phyloP scores from a whole-genome alignment of 1,284 basidiomycete species.

The Puccinia hordei region DNA sequence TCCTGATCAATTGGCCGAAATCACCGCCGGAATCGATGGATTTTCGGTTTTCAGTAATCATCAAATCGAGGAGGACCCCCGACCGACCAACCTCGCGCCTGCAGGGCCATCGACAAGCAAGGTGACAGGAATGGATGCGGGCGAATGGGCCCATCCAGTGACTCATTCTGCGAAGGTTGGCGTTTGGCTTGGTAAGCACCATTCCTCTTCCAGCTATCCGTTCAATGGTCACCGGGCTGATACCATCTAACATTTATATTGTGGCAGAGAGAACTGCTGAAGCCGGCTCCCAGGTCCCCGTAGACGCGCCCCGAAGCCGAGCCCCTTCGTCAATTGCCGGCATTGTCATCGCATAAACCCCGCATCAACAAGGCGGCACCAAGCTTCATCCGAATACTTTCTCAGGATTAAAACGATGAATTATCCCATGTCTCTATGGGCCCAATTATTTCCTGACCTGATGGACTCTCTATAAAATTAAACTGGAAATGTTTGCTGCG shows the following conservation, averaged over 20 bases:
- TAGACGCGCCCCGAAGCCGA: constrained; percentile 37
- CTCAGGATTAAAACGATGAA: not conserved
- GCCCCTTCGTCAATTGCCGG: constrained; percentile 31
- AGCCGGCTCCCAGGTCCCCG: constrained; percentile 42
- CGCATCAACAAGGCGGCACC: not conserved
- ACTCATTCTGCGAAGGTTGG: constrained; percentile 41
- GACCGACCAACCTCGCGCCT: not conserved
- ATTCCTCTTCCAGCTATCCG: not conserved
- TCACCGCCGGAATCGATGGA: constrained; percentile 45
- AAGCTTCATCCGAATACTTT: not conserved
- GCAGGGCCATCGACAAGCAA: not conserved
- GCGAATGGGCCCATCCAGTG: constrained; percentile 35
- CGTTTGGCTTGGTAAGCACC: constrained; percentile 39
- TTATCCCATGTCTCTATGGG: not conserved
- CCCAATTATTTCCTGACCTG: no score
- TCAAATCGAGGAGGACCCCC: constrained; percentile 34
- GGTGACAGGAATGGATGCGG: constrained; percentile 29
- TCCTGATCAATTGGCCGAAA: constrained; percentile 34
- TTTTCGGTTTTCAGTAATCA: constrained; percentile 48
- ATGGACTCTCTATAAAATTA: no score
- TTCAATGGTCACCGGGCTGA: not conserved
- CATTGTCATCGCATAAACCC: not conserved
- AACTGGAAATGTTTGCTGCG: no score
- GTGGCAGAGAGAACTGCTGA: constrained; percentile 12
- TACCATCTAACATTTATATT: not conserved